Conservation (phyloP, 2,329 filamentous ascomycete species). For the Calonectria hawksworthii region DNA sequence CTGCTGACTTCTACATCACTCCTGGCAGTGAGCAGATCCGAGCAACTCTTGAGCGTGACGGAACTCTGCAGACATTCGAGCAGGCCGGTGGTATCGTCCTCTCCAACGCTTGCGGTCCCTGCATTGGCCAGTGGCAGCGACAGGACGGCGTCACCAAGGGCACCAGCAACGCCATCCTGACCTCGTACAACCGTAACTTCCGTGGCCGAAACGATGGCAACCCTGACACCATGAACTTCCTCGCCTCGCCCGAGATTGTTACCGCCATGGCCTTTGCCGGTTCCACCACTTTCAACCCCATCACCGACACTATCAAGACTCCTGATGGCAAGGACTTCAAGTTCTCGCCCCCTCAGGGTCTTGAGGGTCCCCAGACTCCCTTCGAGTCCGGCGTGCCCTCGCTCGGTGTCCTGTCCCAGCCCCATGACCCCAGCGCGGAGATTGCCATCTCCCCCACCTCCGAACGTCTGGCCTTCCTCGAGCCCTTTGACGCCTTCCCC, state of each 20-base stretch:
- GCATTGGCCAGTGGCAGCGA: constrained; percentile 95
- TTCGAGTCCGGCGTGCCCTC: constrained; percentile 84
- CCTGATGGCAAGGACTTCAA: constrained; percentile 86
- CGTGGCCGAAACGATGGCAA: constrained; percentile 97
- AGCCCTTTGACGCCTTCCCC: constrained; percentile 91
- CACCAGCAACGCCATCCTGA: constrained; percentile 92
- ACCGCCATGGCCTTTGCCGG: constrained; percentile 97
- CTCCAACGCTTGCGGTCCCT: constrained; percentile 94
- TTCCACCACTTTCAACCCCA: constrained; percentile 93
- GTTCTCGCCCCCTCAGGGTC: constrained; percentile 84
- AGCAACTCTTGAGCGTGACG: constrained; percentile 91
- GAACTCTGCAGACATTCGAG: constrained; percentile 93
- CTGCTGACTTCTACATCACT: constrained; percentile 93
- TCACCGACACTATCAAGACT: constrained; percentile 87
- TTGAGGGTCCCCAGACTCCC: constrained; percentile 70
- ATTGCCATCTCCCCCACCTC: constrained; percentile 91
- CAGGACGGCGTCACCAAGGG: constrained; percentile 89
- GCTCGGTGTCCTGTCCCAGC: constrained; percentile 80
- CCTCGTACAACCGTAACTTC: constrained; percentile 99
- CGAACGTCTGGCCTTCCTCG: constrained; percentile 88
- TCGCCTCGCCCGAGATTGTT: constrained; percentile 95
- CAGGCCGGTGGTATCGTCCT: constrained; percentile 96
- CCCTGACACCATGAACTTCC: constrained; percentile 97
- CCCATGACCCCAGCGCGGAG: constrained; percentile 77
- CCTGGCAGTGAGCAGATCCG: constrained; percentile 98